These are phyloP conservation scores for Dactylellina haptotyla DNA, from an alignment of 2,329 filamentous ascomycete species.

Conservation along the genomic window DNA sequence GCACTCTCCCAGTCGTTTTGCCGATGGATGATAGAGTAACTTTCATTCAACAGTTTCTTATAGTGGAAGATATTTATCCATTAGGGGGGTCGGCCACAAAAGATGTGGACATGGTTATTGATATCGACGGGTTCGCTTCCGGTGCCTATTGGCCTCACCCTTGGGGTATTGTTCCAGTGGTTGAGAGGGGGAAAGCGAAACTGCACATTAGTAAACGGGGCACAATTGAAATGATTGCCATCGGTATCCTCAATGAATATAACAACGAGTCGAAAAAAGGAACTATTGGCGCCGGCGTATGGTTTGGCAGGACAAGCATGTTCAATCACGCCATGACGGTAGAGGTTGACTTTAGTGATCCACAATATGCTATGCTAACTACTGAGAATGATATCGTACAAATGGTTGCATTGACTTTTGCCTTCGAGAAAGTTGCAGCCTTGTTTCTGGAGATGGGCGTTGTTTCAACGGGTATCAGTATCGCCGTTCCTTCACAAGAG, in stretches of 20 bases:
- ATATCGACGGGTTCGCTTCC: conserved; percentile 33
- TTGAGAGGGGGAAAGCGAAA: conserved; percentile 24
- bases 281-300: conserved; percentile 20
- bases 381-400: conserved; percentile 28
- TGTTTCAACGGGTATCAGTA: conserved; percentile 25
- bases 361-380: conserved; percentile 16
- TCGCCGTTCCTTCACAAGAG: conserved; percentile 27
- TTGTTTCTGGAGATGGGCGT: conserved; percentile 43
- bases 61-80: conserved; percentile 39
- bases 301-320: conserved; percentile 35
- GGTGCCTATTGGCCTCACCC: conserved; percentile 43
- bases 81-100: background rate
- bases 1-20: conserved; percentile 28
- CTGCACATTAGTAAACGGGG: conserved; percentile 26
- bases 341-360: conserved; percentile 26
- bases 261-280: conserved; percentile 14
- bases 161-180: conserved; percentile 31
- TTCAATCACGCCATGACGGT: conserved; percentile 37
- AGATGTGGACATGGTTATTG: conserved; percentile 43
- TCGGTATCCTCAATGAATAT: conserved; percentile 30
- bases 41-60: conserved; percentile 34
- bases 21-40: conserved; percentile 23
- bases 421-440: conserved; percentile 29
- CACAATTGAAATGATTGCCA: conserved; percentile 30
- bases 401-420: conserved; percentile 45